Evolutionary conservation across 495 filamentous ascomycete genomes (phyloP).

Genomic region (Penicillium salamii): DNA sequence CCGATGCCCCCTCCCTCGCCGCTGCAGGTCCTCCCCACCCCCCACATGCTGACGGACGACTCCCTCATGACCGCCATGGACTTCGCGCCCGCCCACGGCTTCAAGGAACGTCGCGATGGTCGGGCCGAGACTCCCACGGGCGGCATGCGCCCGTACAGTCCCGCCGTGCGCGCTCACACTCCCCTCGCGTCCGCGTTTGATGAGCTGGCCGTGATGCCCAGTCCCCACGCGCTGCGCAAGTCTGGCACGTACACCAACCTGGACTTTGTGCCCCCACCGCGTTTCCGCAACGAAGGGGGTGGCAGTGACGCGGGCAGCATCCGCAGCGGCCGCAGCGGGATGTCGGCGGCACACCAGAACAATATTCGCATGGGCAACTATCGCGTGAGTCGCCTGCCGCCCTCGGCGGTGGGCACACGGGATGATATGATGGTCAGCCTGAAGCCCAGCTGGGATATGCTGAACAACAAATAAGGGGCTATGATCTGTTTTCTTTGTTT

Average conservation of each 20-base stretch:
- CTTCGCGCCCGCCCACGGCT: conserved; percentile 77
- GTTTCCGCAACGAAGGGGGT: conserved; percentile 75
- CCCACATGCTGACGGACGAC: conserved; percentile 83
- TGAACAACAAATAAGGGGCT: conserved; percentile 23
- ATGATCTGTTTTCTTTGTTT: conserved; percentile 14
- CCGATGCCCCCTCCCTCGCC: conserved; percentile 70
- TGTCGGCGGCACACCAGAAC: conserved; percentile 65
- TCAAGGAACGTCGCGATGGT: conserved; percentile 65
- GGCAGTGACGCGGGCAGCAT: conserved; percentile 87
- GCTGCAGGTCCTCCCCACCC: conserved; percentile 76
- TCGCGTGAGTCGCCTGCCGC: conserved; percentile 80
- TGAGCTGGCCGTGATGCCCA: conserved; percentile 79
- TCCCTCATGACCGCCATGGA: conserved; percentile 72
- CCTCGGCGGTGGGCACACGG: conserved; percentile 77
- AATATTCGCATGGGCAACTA: conserved; percentile 89
- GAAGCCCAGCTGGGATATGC: conserved; percentile 77
- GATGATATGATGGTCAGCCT: conserved; percentile 66
- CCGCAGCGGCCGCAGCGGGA: conserved; percentile 76
- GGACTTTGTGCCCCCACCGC: conserved; percentile 92
- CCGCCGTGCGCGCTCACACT: conserved; percentile 64
- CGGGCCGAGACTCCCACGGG: conserved; percentile 80
- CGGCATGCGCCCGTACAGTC: conserved; percentile 69
- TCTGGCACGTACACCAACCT: conserved; percentile 85
- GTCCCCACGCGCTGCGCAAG: conserved; percentile 86
- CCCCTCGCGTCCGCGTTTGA: conserved; percentile 83